Conservation (phyloP, 768 basidiomycete species). For the Naematelia encephala region DNA sequence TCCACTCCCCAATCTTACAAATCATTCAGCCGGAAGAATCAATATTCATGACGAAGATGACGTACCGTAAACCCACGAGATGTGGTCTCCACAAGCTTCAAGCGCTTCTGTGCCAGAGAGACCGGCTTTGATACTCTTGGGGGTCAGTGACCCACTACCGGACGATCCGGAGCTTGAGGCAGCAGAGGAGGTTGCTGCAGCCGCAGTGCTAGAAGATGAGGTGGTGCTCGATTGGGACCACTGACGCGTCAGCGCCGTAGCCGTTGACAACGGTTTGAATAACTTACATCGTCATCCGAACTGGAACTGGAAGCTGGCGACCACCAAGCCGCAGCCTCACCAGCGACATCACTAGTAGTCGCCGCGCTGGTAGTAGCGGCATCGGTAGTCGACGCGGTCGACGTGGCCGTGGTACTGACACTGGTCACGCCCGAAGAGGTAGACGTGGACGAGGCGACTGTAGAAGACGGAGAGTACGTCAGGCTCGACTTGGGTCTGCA, state of each 20-base stretch:
- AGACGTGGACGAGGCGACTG: neutral
- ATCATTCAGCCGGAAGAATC: neutral
- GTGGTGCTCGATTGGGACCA: neutral
- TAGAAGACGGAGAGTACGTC: constrained; percentile 2
- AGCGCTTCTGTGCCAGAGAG: constrained; percentile 44
- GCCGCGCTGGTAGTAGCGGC: constrained; percentile 7
- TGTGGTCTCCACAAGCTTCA: constrained; percentile 30
- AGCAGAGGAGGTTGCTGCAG: constrained; percentile 12
- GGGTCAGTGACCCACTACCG: constrained; percentile 10
- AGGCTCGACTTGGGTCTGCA: constrained; percentile 1
- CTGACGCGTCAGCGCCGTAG: neutral
- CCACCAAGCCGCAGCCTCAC: neutral
- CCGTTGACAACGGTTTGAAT: neutral
- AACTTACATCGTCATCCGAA: neutral
- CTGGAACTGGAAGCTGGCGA: neutral
- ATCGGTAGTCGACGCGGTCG: constrained; percentile 9
- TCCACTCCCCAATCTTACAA: constrained; percentile 28
- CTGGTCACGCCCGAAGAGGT: constrained; percentile 12
- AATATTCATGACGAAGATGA: neutral
- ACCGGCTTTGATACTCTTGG: constrained; percentile 50
- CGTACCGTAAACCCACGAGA: constrained; percentile 50
- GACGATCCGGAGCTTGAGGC: constrained; percentile 14
- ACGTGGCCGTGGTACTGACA: constrained; percentile 6
- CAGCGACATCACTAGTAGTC: neutral
- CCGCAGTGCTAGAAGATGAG: constrained; percentile 1